Percentiles rank a stretch among this genome's conserved stretches.
Evolutionary conservation across 106 monocot genomes (phyloP).

Genomic region (Alisma plantagoaquatica): DNA sequence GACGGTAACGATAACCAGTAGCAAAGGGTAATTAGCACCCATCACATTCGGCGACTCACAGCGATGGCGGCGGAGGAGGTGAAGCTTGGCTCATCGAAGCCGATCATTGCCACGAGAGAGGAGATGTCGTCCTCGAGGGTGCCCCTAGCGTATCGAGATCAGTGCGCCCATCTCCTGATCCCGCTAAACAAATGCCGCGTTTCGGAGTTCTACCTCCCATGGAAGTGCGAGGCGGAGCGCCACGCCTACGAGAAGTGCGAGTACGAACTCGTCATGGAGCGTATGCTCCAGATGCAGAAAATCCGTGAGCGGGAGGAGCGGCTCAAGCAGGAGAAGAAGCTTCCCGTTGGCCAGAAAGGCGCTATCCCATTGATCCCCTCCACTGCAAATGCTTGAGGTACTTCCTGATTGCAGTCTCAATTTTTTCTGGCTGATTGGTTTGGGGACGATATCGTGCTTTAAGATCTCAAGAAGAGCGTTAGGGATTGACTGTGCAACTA

Average conservation of each 20-base stretch:
- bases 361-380: conserved; percentile 56
- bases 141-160: conserved; percentile 77
- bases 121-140: conserved; percentile 79
- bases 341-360: conserved; percentile 13
- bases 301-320: conserved; percentile 66
- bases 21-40: too few relatives aligned
- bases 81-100: conserved; percentile 91
- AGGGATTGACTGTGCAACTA: too few relatives aligned
- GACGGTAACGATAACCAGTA: too few relatives aligned
- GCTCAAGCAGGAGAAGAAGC: conserved; percentile 32
- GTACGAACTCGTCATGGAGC: conserved; percentile 99
- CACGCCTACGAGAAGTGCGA: conserved; percentile 98
- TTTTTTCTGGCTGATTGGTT: too few relatives aligned
- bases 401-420: too few relatives aligned
- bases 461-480: too few relatives aligned
- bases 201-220: conserved; percentile 87
- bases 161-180: conserved; percentile 99
- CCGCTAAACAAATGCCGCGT: conserved; percentile 93
- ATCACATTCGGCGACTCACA: too few relatives aligned
- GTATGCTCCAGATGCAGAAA: conserved; percentile 99
- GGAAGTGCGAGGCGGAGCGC: conserved; percentile 93
- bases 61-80: conserved; percentile 37
- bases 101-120: conserved; percentile 85
- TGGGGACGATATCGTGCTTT: too few relatives aligned
- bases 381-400: conserved; percentile 59